Percentiles rank a stretch among this genome's conserved stretches.
phyloP scores from a whole-genome alignment of 2,329 filamentous ascomycete genomes.

The Rhynchosporium graminicola region DNA sequence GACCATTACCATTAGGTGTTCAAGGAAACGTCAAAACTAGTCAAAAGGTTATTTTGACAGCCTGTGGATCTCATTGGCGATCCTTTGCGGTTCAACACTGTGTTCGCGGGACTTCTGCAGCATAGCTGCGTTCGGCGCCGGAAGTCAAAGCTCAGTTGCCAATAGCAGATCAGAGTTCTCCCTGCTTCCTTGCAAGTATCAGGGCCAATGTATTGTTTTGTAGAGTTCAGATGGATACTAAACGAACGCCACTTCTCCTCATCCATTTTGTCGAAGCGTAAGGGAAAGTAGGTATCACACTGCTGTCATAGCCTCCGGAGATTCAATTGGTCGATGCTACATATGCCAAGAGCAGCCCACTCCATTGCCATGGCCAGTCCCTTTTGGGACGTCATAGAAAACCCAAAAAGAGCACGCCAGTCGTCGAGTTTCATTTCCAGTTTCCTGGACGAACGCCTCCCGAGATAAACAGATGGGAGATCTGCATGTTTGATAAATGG shows the following conservation, averaged over 20 bases:
- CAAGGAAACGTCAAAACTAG: too few species aligned
- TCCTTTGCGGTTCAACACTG: neutral
- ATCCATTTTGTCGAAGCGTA: neutral
- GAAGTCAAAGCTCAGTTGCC: neutral
- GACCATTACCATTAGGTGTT: neutral
- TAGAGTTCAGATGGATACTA: neutral
- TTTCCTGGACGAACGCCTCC: slow-evolving; percentile 5
- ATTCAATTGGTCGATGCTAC: neutral
- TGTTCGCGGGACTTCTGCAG: neutral
- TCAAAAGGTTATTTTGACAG: slow-evolving; percentile 5
- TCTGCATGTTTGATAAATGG: neutral
- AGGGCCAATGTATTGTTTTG: neutral
- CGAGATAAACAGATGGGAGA: neutral
- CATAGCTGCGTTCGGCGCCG: neutral
- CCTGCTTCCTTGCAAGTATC: neutral
- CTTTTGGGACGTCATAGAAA: neutral
- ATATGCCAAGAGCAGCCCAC: neutral
- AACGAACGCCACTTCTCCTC: neutral
- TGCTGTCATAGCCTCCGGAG: neutral
- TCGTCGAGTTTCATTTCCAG: neutral
- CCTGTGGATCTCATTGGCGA: slow-evolving; percentile 2
- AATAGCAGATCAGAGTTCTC: neutral
- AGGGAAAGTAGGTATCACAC: neutral
- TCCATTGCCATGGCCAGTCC: neutral
- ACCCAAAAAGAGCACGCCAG: neutral